Evolutionary conservation across 768 basidiomycete genomes (phyloP), one percentile per base, ranked within the genome.

Genomic region (Gymnopilus dilepis): DNA sequence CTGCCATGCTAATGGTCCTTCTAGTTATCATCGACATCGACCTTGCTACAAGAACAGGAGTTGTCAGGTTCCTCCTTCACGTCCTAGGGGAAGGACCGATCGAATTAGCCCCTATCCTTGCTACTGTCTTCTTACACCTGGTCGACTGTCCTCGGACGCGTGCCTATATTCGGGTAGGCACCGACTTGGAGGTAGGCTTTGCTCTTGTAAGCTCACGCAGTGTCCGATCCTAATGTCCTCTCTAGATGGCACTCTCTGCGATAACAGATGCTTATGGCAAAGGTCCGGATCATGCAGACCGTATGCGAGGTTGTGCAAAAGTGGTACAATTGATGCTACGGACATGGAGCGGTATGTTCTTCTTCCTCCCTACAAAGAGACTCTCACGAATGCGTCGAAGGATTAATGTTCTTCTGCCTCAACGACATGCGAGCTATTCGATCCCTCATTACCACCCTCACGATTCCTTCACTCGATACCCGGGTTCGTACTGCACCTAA

Each of bases 261-360:
- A 86, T 99, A 58, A 98, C 96, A 2, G 96, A 98, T 72, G 92
- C 92, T 0, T 95, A 96, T 67, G 93, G 93, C 1, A 94, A 92
- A 66, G 89, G 90, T 0, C 72, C 85, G 9, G 89, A 90, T 41
- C 88, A 95, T 67, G 82, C 86, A 2, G 94, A 96, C 15, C 83
- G 88, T 47, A 89, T 99, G 80, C 84, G 87, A 65, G 85, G 87
- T 11, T 90, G 88, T 65, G 84, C 90, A 6, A 88, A 85, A 66
- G 86, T 96, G 56, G 87, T 97, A 34, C 86, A 89, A 56, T 79
- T 89, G 42, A 90, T 97, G 86, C 73, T 99, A 54, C 85, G 91
- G 54, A 94, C 92, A 12, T 99, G 96, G 95, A 91, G 94, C 68
- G 97, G 96, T 97, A 69, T 57, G 90, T 77, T 5, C 4, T 33